Evolutionary conservation across 2,329 filamentous ascomycete genomes (phyloP).

Genomic region (Aspergillus sp.): DNA sequence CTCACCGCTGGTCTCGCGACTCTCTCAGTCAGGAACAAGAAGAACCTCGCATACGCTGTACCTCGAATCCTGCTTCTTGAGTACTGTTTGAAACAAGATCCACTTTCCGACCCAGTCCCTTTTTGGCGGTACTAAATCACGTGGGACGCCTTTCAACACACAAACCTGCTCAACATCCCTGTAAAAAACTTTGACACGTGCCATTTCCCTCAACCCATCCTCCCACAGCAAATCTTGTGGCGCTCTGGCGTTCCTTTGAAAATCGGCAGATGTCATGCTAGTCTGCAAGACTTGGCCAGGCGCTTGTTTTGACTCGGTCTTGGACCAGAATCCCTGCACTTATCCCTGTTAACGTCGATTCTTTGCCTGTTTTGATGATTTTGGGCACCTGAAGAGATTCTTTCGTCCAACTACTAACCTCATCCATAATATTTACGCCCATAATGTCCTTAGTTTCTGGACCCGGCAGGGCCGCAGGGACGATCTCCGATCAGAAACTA

Average conservation of each 20-base stretch:
- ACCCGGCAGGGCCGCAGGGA: conserved; percentile 53
- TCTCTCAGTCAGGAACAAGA: not conserved
- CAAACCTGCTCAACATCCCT: not conserved
- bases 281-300: conserved; percentile 1
- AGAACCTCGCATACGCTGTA: too few species aligned
- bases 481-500: conserved; percentile 51
- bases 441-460: conserved; percentile 62
- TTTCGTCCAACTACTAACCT: not conserved
- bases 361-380: not conserved
- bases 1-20: too few species aligned
- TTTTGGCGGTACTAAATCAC: not conserved
- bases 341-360: not conserved
- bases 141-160: not conserved
- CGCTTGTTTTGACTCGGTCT: conserved; percentile 4
- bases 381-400: not conserved
- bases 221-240: not conserved
- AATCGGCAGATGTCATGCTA: not conserved
- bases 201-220: not conserved
- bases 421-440: not conserved
- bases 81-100: not conserved
- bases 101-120: not conserved
- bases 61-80: not conserved
- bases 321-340: not conserved
- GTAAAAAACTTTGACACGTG: not conserved
- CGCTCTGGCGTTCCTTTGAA: not conserved